Evolutionary conservation across 2,329 filamentous ascomycete species (phyloP).

Genomic region (Fusarium mexicanum): DNA sequence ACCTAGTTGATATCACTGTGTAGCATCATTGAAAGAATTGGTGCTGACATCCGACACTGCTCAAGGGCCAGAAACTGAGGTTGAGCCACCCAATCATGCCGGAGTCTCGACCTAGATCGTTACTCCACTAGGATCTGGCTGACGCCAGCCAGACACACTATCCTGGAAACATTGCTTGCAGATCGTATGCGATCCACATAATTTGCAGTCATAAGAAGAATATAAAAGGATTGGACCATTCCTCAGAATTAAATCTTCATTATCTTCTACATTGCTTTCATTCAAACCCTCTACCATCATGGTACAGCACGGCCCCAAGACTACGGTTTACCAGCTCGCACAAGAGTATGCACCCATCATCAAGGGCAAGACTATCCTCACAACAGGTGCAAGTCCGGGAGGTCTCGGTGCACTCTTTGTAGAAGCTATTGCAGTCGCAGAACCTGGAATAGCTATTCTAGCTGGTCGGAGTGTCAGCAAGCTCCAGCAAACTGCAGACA

Average conservation of each 20-base stretch:
- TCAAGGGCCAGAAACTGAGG: not conserved
- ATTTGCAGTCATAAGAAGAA: no score
- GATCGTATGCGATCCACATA: not conserved
- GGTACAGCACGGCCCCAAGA: not conserved
- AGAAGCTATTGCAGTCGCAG: not conserved
- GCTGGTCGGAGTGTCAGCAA: slow-evolving; percentile 5
- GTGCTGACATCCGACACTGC: not conserved
- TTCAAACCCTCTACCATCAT: not conserved
- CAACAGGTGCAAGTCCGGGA: slow-evolving; percentile 5
- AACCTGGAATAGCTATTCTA: not conserved
- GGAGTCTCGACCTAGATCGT: not conserved
- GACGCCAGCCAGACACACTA: not conserved
- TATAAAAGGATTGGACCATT: not conserved
- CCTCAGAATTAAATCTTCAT: not conserved
- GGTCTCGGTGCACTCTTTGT: slow-evolving; percentile 4
- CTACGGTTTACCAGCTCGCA: slow-evolving; percentile 1
- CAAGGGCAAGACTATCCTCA: slow-evolving; percentile 11
- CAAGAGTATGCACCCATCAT: slow-evolving; percentile 3
- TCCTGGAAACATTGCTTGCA: not conserved
- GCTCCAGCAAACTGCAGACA: slow-evolving; percentile 7
- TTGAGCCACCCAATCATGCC: not conserved
- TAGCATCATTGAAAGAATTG: no score
- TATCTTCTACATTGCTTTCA: not conserved
- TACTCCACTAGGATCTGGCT: not conserved
- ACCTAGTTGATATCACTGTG: no score